A percentile compares a stretch with the other conserved stretches of the same genome.
These are phyloP conservation scores for Myxozyma mucilagina DNA, from an alignment of 805 yeast species.

Conservation along the genomic window DNA sequence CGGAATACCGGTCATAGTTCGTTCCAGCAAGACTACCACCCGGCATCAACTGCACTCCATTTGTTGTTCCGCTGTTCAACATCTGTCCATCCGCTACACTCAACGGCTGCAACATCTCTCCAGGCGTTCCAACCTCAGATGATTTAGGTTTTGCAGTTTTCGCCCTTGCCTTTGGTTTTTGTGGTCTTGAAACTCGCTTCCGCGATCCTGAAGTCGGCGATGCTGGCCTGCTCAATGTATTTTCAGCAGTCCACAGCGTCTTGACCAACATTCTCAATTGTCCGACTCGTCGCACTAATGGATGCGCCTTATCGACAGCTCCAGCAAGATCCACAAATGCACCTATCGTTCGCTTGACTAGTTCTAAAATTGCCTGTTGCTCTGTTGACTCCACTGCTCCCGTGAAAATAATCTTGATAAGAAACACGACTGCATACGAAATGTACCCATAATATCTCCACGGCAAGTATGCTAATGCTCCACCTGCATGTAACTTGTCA, in stretches of 20 bases:
- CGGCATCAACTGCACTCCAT: background rate
- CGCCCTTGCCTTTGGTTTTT: background rate
- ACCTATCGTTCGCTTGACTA: slow-evolving; percentile 14
- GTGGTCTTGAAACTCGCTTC: background rate
- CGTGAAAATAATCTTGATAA: slow-evolving; percentile 34
- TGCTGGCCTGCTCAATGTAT: background rate
- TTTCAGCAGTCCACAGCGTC: slow-evolving; percentile 21
- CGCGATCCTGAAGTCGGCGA: background rate
- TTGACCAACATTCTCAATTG: slow-evolving; percentile 23
- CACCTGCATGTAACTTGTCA: slow-evolving; percentile 28
- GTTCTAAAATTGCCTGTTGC: slow-evolving; percentile 17
- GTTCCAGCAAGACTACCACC: too few relatives aligned
- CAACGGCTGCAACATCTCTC: too few relatives aligned
- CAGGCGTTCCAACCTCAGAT: too few relatives aligned
- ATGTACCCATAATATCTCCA: slow-evolving; percentile 32
- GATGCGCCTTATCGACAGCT: slow-evolving; percentile 21
- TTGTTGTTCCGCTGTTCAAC: background rate
- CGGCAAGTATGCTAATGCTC: slow-evolving; percentile 33
- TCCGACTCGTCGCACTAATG: slow-evolving; percentile 19
- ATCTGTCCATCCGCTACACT: too few relatives aligned
- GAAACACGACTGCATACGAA: slow-evolving; percentile 33
- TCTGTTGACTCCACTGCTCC: slow-evolving; percentile 30
- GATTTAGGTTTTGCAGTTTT: too few relatives aligned
- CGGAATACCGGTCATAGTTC: background rate
- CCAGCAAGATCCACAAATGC: slow-evolving; percentile 16